Percentiles rank a stretch among this genome's conserved stretches.
These are phyloP conservation scores for Heterobasidion occidentale DNA, from an alignment of 1,284 basidiomycete species.

Conservation along the genomic window DNA sequence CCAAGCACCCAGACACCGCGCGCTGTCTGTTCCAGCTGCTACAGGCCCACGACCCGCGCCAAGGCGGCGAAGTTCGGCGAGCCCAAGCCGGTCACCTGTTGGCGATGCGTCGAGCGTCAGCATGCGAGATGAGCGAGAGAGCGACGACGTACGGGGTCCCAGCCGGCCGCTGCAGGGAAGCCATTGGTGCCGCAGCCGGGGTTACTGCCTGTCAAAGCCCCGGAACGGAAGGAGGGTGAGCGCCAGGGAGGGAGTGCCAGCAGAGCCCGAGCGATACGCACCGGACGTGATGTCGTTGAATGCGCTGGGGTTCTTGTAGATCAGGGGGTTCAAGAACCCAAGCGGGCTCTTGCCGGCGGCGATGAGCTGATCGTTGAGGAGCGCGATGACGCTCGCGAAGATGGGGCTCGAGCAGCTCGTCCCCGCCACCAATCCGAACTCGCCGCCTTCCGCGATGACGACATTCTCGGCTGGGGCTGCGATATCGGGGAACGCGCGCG, in stretches of 20 bases:
- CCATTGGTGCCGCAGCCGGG: constrained; percentile 32
- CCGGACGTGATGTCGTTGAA: constrained; percentile 47
- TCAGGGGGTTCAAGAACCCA: constrained; percentile 40
- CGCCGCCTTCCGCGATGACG: constrained; percentile 51
- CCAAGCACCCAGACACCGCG: no score
- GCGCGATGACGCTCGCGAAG: constrained; percentile 45
- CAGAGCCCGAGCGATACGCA: no score
- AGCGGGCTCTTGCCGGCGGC: constrained; percentile 39
- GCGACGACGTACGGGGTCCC: constrained; percentile 25
- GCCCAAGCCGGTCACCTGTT: constrained; percentile 19
- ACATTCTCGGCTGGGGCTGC: constrained; percentile 52
- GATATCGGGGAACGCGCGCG: constrained; percentile 29
- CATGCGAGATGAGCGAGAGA: neutral
- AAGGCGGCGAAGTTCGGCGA: constrained; percentile 22
- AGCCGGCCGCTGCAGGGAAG: constrained; percentile 26
- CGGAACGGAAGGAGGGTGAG: no score
- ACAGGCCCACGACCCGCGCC: neutral
- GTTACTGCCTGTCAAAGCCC: constrained; percentile 13
- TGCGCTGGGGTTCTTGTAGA: constrained; percentile 34
- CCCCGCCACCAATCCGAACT: constrained; percentile 36
- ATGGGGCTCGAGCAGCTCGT: constrained; percentile 58
- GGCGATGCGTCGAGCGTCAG: neutral
- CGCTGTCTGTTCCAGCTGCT: neutral
- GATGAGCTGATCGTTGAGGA: constrained; percentile 53
- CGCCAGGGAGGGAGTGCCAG: no score